Evolutionary conservation across 2,329 filamentous ascomycete species (phyloP).

Genomic region (Fusarium beomiforme): DNA sequence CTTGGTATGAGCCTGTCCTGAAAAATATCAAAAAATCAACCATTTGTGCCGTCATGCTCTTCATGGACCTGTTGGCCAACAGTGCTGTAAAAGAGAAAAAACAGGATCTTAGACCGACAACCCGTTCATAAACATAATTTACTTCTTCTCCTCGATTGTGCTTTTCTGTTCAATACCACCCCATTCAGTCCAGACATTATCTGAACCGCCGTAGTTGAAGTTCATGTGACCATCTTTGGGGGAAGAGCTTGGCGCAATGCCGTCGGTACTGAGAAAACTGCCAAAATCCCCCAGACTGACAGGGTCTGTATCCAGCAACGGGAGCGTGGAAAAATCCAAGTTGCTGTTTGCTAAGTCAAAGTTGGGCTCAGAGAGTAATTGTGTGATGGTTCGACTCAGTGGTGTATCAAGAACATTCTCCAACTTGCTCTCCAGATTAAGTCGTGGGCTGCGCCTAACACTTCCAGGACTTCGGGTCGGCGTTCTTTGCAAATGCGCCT

Average conservation of each 20-base stretch:
- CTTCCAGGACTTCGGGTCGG: conserved; percentile 55
- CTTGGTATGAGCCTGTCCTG: conserved; percentile 9
- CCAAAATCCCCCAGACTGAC: conserved; percentile 57
- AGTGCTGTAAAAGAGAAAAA: conserved; percentile 26
- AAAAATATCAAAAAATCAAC: background rate
- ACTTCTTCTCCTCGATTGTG: conserved; percentile 31
- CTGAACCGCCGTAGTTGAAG: conserved; percentile 47
- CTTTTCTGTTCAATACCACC: conserved; percentile 29
- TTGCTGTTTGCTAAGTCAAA: conserved; percentile 56
- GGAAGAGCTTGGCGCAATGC: conserved; percentile 60
- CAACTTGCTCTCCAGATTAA: conserved; percentile 52
- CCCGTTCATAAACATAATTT: background rate
- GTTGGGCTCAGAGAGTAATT: conserved; percentile 68
- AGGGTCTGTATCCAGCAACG: conserved; percentile 51
- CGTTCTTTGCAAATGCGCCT: conserved; percentile 57
- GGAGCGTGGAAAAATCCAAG: conserved; percentile 55
- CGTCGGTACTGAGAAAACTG: conserved; percentile 59
- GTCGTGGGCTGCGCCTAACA: conserved; percentile 56
- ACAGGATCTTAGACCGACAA: conserved; percentile 8
- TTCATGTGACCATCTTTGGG: conserved; percentile 45
- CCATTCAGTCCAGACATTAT: conserved; percentile 47
- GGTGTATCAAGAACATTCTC: conserved; percentile 61
- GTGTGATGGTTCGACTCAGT: conserved; percentile 70
- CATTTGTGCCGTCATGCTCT: conserved; percentile 20
- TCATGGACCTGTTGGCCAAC: conserved; percentile 31